A percentile compares a stretch with the other conserved stretches of the same genome.
phyloP scores from a whole-genome alignment of 768 basidiomycete species.

The Suillus americanus region DNA sequence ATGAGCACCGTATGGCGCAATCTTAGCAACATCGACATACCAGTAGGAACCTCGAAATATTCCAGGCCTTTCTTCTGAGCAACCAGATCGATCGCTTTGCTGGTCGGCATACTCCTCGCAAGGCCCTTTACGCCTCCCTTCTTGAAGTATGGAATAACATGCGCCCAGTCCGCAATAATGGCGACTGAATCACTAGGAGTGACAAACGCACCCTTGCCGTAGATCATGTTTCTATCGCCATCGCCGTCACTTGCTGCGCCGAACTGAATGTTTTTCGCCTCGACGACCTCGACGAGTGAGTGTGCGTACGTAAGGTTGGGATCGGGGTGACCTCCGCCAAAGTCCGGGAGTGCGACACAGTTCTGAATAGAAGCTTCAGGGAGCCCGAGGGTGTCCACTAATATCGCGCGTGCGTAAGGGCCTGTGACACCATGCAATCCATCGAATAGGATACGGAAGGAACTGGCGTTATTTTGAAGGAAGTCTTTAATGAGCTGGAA shows the following conservation, averaged over 20 bases:
- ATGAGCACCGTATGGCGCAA: slow-evolving; percentile 4
- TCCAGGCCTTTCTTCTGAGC: slow-evolving; percentile 92
- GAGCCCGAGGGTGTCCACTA: slow-evolving; percentile 81
- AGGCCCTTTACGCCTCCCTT: slow-evolving; percentile 89
- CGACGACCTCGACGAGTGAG: slow-evolving; percentile 89
- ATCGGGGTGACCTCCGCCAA: slow-evolving; percentile 97
- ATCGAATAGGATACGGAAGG: slow-evolving; percentile 90
- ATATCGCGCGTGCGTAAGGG: slow-evolving; percentile 88
- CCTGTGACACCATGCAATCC: slow-evolving; percentile 97
- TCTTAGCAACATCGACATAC: slow-evolving; percentile 37
- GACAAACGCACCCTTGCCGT: slow-evolving; percentile 96
- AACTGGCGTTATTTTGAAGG: slow-evolving; percentile 64
- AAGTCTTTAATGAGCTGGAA: slow-evolving; percentile 90
- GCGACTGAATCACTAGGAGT: slow-evolving; percentile 98
- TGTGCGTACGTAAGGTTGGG: slow-evolving; percentile 98
- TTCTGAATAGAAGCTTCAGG: slow-evolving; percentile 84
- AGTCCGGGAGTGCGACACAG: slow-evolving; percentile 88
- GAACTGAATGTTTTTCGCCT: slow-evolving; percentile 81
- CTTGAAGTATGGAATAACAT: slow-evolving; percentile 90
- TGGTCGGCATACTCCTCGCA: slow-evolving; percentile 96
- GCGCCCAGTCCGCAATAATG: slow-evolving; percentile 97
- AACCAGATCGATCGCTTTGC: slow-evolving; percentile 94
- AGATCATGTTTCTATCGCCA: slow-evolving; percentile 99
- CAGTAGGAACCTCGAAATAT: slow-evolving; percentile 95
- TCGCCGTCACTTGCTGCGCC: slow-evolving; percentile 98